Conservation (phyloP, 2,329 filamentous ascomycete genomes). For the Cladosporium sphaerospermum region DNA sequence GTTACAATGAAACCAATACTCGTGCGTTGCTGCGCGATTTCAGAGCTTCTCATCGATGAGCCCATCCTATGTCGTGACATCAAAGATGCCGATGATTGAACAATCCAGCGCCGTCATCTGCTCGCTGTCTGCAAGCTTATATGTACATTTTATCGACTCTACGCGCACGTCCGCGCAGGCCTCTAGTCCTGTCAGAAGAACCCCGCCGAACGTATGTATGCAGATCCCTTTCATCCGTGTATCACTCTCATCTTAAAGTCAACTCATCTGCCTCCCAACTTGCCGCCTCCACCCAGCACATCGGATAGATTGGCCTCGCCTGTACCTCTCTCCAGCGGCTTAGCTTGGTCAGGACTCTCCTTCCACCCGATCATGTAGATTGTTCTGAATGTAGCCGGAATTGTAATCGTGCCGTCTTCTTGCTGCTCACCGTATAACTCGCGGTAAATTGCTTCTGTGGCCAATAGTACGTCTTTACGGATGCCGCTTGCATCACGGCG, state of each 20-base stretch:
- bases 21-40: no score
- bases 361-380: constrained; percentile 99
- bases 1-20: neutral
- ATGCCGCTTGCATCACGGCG: constrained; percentile 74
- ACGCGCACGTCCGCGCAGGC: no score
- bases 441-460: constrained; percentile 81
- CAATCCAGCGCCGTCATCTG: no score
- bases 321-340: constrained; percentile 76
- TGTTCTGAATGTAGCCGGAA: constrained; percentile 84
- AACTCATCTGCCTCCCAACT: neutral
- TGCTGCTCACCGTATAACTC: constrained; percentile 71
- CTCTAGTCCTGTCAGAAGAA: no score
- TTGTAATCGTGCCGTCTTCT: constrained; percentile 55
- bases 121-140: no score
- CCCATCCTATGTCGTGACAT: no score
- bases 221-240: no score
- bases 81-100: no score
- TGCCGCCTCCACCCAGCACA: constrained; percentile 50
- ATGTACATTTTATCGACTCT: no score
- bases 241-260: no score
- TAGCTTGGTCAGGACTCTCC: constrained; percentile 67
- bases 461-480: constrained; percentile 74
- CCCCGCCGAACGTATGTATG: no score
- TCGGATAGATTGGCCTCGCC: constrained; percentile 87
- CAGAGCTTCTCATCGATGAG: no score